Conservation (phyloP, 1,284 basidiomycete genomes). For the Trichosporon faecale region DNA sequence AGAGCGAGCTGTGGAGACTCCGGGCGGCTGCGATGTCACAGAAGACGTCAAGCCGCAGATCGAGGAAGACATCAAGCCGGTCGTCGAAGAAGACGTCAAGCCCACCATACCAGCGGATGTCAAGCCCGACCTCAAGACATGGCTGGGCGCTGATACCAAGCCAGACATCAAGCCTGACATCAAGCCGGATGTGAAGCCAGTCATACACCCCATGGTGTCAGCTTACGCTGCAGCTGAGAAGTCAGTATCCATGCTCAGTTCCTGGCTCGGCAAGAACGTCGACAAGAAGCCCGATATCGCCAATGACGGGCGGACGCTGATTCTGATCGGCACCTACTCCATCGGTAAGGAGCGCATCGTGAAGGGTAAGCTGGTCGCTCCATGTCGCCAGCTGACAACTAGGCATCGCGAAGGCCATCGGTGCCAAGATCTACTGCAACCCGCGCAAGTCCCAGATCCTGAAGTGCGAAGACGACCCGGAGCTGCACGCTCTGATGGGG, state of each 20-base stretch:
- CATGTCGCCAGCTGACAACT: not conserved
- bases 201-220: constrained; percentile 3
- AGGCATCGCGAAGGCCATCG: constrained; percentile 80
- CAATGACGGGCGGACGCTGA: constrained; percentile 56
- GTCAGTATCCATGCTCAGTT: constrained; percentile 51
- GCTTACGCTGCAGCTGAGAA: constrained; percentile 32
- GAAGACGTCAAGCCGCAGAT: not conserved
- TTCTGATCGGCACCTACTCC: constrained; percentile 92
- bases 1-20: not conserved
- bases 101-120: not conserved
- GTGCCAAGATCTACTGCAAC: constrained; percentile 88
- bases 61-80: not conserved
- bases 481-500: constrained; percentile 75
- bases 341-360: constrained; percentile 97
- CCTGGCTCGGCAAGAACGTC: constrained; percentile 51
- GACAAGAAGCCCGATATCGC: constrained; percentile 28
- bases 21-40: not conserved
- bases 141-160: constrained; percentile 10
- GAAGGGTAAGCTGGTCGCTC: constrained; percentile 64
- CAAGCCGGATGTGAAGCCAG: constrained; percentile 13
- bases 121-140: constrained; percentile 10
- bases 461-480: constrained; percentile 74
- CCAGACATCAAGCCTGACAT: constrained; percentile 17
- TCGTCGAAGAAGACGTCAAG: not conserved
- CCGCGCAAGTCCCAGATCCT: constrained; percentile 74